A percentile compares a stretch with the other conserved stretches of the same genome.
These are phyloP conservation scores for Piloderma croceum DNA, from an alignment of 768 basidiomycete species.

Conservation along the genomic window DNA sequence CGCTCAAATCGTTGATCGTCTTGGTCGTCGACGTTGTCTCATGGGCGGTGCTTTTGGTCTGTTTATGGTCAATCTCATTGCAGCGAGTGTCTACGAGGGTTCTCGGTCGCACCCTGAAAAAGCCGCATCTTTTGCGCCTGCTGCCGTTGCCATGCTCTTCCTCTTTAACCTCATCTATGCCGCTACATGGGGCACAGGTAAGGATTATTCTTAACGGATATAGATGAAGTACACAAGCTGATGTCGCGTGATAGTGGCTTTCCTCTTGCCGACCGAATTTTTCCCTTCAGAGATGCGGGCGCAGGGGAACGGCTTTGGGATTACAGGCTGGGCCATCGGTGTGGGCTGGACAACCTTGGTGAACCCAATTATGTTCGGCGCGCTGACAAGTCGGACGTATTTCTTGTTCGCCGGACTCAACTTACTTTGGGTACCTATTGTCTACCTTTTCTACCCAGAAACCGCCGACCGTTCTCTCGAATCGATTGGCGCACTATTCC, in stretches of 20 bases:
- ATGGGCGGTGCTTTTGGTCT: slow-evolving; percentile 22
- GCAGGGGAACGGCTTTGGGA: slow-evolving; percentile 43
- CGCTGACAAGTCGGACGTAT: no score
- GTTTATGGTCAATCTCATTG: neutral
- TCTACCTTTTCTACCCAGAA: no score
- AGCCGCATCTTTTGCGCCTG: slow-evolving; percentile 35
- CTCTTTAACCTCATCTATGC: slow-evolving; percentile 39
- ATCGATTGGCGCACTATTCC: no score
- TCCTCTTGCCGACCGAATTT: slow-evolving; percentile 28
- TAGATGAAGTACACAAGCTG: slow-evolving; percentile 2
- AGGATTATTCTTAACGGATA: slow-evolving; percentile 31
- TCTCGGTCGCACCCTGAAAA: slow-evolving; percentile 33
- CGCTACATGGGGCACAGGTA: slow-evolving; percentile 43
- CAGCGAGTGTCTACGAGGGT: slow-evolving; percentile 8
- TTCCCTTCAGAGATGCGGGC: slow-evolving; percentile 40
- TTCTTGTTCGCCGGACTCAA: no score
- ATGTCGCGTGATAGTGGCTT: neutral
- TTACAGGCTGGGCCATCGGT: slow-evolving; percentile 40
- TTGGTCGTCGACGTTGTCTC: slow-evolving; percentile 36
- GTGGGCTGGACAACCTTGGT: slow-evolving; percentile 40
- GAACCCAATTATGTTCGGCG: slow-evolving; percentile 44
- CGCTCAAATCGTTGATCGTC: slow-evolving; percentile 38
- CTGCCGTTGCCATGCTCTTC: slow-evolving; percentile 40
- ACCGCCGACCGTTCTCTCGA: no score
- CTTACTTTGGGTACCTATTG: no score